These are phyloP conservation scores for Ogataea parapolymorpha DNA, from an alignment of 805 yeast species.

Conservation along the genomic window DNA sequence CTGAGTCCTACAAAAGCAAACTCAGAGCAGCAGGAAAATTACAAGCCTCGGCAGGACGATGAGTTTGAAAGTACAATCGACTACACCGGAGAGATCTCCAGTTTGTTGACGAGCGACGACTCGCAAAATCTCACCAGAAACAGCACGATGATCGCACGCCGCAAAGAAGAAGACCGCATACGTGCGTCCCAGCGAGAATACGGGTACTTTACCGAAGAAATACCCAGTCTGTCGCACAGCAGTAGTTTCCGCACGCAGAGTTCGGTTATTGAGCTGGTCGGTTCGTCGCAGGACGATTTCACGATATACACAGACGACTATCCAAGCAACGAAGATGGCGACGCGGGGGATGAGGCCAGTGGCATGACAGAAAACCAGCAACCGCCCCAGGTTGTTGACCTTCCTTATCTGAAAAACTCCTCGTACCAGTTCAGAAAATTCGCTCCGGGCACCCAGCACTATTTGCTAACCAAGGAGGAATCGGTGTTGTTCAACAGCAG, in stretches of 20 bases:
- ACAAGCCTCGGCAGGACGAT: not conserved
- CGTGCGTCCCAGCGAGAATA: constrained; percentile 15
- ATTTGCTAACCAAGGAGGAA: constrained; percentile 10
- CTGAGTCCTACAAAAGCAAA: not conserved
- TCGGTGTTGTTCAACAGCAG: constrained; percentile 2
- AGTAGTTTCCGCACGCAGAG: constrained; percentile 15
- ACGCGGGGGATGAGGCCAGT: not conserved
- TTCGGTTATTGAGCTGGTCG: constrained; percentile 4
- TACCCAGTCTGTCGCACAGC: constrained; percentile 14
- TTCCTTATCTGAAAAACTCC: not conserved
- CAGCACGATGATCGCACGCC: constrained; percentile 2
- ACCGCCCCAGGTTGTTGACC: too few relatives aligned
- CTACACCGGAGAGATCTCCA: constrained; percentile 14
- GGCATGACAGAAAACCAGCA: not conserved
- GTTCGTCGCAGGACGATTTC: constrained; percentile 7
- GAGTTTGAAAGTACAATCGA: constrained; percentile 4
- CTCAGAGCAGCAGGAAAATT: not conserved
- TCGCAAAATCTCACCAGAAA: not conserved
- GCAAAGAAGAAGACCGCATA: constrained; percentile 12
- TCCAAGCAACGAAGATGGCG: not conserved
- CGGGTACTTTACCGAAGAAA: constrained; percentile 20
- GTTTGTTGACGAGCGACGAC: constrained; percentile 11
- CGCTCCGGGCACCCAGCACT: constrained; percentile 19
- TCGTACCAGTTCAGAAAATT: constrained; percentile 16
- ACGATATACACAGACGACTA: constrained; percentile 14